A percentile compares a stretch with the other conserved stretches of the same genome.
These are phyloP conservation scores for Gossypium davidsonii DNA, from an alignment of 441 rosid genomes.

Conservation along the genomic window DNA sequence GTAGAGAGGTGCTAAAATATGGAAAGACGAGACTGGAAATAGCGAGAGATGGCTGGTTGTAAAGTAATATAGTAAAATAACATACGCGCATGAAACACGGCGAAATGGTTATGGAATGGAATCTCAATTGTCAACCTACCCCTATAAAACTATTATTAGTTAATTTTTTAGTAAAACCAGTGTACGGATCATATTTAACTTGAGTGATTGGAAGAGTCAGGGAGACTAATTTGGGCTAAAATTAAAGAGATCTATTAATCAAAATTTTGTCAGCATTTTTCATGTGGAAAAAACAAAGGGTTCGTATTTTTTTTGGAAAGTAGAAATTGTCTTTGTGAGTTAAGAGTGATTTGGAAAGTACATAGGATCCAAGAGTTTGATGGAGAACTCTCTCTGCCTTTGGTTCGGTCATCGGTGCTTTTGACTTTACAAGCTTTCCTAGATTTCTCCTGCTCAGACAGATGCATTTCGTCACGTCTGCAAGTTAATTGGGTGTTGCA, in stretches of 20 bases:
- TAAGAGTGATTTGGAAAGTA: not conserved
- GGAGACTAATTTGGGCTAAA: too few species aligned
- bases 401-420: not conserved
- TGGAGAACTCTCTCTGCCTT: not conserved
- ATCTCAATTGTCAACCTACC: conserved; percentile 1
- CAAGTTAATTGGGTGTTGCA: too few species aligned
- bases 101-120: not conserved
- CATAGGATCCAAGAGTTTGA: not conserved
- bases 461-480: not conserved
- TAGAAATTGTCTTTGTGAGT: too few species aligned
- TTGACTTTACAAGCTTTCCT: not conserved
- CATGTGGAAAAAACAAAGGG: not conserved
- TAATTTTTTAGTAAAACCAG: not conserved
- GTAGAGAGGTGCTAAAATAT: not conserved
- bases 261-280: not conserved
- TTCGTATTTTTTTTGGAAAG: not conserved
- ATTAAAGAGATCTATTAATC: too few species aligned
- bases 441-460: not conserved
- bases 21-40: conserved; percentile 10
- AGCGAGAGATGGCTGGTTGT: not conserved
- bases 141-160: not conserved
- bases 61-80: not conserved
- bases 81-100: conserved; percentile 21
- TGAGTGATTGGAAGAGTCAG: too few species aligned
- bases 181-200: not conserved